phyloP scores from a whole-genome alignment of 2,329 filamentous ascomycete genomes.

The Talaromyces sp. region DNA sequence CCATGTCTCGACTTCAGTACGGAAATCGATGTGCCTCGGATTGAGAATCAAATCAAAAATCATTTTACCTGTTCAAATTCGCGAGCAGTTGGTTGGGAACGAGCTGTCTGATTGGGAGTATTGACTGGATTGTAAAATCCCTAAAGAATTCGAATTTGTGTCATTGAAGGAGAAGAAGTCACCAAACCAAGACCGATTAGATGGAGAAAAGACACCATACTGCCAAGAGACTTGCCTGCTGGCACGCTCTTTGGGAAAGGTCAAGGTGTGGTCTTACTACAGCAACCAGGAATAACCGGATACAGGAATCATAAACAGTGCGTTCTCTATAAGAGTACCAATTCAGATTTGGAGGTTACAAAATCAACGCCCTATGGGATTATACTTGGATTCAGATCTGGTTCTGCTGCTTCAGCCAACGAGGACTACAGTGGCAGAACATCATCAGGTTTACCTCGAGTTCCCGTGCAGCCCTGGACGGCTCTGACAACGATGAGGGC shows the following conservation, averaged over 20 bases:
- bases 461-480: neutral
- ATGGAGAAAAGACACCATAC: neutral
- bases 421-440: neutral
- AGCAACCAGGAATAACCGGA: too few relatives aligned
- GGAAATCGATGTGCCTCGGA: neutral
- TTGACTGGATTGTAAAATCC: neutral
- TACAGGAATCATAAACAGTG: too few relatives aligned
- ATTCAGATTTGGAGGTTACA: neutral
- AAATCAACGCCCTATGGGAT: neutral
- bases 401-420: neutral
- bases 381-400: too few relatives aligned
- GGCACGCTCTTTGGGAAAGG: too few relatives aligned
- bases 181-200: neutral
- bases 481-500: neutral
- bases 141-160: neutral
- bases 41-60: too few relatives aligned
- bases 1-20: neutral
- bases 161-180: neutral
- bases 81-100: neutral
- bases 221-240: neutral
- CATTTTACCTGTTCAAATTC: neutral
- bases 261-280: too few relatives aligned
- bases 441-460: neutral
- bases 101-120: neutral
- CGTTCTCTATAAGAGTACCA: too few relatives aligned